Evolutionary conservation across 202 grass and related monocot species (phyloP).

Genomic region (Zoysia matrella): DNA sequence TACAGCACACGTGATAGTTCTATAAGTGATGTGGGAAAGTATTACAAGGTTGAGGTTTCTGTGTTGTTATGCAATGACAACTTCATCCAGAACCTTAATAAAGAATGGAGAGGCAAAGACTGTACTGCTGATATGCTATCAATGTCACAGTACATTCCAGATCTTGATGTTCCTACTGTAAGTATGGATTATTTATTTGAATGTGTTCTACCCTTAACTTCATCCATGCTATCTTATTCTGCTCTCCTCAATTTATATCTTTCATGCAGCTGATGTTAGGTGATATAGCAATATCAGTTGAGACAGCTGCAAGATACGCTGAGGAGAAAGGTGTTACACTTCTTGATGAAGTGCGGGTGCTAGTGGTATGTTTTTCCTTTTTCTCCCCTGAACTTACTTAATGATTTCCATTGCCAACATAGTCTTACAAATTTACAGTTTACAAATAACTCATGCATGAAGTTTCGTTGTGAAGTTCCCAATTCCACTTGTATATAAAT

Average conservation of each 20-base stretch:
- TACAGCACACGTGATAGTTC: constrained; percentile 78
- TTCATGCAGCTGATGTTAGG: constrained; percentile 82
- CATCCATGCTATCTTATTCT: constrained; percentile 27
- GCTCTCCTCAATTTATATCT: constrained; percentile 24
- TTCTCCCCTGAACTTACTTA: constrained; percentile 26
- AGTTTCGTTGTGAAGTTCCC: constrained; percentile 7
- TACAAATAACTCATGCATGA: not conserved
- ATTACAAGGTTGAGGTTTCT: constrained; percentile 86
- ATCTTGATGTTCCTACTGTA: constrained; percentile 85
- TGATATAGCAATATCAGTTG: constrained; percentile 87
- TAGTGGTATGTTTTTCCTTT: constrained; percentile 60
- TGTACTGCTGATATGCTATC: constrained; percentile 75
- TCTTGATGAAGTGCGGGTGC: constrained; percentile 92
- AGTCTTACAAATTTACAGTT: not conserved
- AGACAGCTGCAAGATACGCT: constrained; percentile 90
- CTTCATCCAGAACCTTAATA: constrained; percentile 71
- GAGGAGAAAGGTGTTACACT: constrained; percentile 83
- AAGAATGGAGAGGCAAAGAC: constrained; percentile 77
- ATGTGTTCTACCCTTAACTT: constrained; percentile 21
- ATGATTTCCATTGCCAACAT: not conserved
- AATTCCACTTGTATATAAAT: not conserved
- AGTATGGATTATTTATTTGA: constrained; percentile 50
- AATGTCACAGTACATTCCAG: constrained; percentile 64
- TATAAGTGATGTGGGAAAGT: constrained; percentile 75
- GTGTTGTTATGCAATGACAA: constrained; percentile 77